Evolutionary conservation across 176 grass and related monocot species (phyloP).

Genomic region (Raddia guianensis): DNA sequence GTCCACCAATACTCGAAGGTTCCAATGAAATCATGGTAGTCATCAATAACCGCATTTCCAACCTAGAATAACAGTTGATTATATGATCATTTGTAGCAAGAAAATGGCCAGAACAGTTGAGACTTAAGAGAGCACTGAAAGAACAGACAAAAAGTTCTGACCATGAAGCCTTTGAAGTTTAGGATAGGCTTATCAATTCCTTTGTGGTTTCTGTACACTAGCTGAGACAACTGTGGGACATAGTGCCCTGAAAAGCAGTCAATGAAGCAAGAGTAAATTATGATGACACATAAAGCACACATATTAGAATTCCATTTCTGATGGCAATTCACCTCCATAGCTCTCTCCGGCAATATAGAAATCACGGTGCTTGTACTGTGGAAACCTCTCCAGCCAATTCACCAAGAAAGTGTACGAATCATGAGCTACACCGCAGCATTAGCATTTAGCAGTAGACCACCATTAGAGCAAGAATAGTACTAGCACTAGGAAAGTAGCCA

Average conservation of each 20-base stretch:
- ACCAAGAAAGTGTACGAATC: slow-evolving; percentile 56
- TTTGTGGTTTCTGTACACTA: slow-evolving; percentile 68
- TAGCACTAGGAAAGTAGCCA: neutral
- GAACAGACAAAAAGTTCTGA: slow-evolving; percentile 41
- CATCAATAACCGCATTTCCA: slow-evolving; percentile 76
- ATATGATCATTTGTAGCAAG: neutral
- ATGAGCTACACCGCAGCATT: slow-evolving; percentile 39
- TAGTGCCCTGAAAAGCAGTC: slow-evolving; percentile 72
- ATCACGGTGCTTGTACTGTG: slow-evolving; percentile 48
- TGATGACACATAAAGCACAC: neutral
- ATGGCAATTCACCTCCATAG: slow-evolving; percentile 44
- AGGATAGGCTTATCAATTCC: slow-evolving; percentile 59
- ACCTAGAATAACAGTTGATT: slow-evolving; percentile 48
- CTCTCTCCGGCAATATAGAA: slow-evolving; percentile 72
- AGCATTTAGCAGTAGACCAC: neutral
- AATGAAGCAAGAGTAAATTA: slow-evolving; percentile 26
- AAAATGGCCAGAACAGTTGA: slow-evolving; percentile 1
- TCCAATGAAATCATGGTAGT: slow-evolving; percentile 84
- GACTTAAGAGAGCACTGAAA: neutral
- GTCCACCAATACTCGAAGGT: slow-evolving; percentile 96
- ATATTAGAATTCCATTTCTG: neutral
- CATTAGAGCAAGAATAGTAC: neutral
- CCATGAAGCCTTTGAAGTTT: slow-evolving; percentile 95
- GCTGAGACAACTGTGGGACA: slow-evolving; percentile 77
- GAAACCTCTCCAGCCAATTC: slow-evolving; percentile 60